A percentile compares a stretch with the other conserved stretches of the same genome.
These are phyloP conservation scores for Tricladium varicosporioides DNA, from an alignment of 2,329 filamentous ascomycete genomes.

Conservation along the genomic window DNA sequence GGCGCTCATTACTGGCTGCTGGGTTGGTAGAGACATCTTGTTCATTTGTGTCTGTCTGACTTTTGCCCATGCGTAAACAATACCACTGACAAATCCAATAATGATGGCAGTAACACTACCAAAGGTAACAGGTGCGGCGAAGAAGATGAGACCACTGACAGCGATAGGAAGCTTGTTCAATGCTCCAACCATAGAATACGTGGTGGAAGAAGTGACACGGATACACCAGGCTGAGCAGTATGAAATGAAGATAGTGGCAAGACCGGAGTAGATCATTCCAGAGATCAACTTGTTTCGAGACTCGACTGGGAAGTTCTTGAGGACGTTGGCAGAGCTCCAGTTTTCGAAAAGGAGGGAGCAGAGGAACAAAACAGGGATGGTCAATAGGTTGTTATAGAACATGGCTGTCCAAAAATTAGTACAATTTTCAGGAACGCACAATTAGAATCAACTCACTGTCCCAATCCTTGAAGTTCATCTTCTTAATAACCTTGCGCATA, in stretches of 20 bases:
- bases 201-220: slow-evolving; percentile 93
- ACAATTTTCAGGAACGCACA: not conserved
- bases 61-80: slow-evolving; percentile 88
- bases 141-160: slow-evolving; percentile 89
- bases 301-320: slow-evolving; percentile 83
- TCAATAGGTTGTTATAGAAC: slow-evolving; percentile 99
- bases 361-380: slow-evolving; percentile 84
- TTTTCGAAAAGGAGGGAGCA: slow-evolving; percentile 83
- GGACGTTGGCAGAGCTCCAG: slow-evolving; percentile 84
- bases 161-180: slow-evolving; percentile 98
- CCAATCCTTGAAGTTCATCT: slow-evolving; percentile 99
- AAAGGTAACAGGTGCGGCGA: slow-evolving; percentile 88
- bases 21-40: slow-evolving; percentile 66
- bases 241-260: slow-evolving; percentile 96
- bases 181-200: slow-evolving; percentile 97
- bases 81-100: slow-evolving; percentile 86
- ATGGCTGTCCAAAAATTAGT: slow-evolving; percentile 64
- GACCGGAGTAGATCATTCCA: slow-evolving; percentile 91
- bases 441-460: slow-evolving; percentile 70
- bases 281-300: slow-evolving; percentile 75
- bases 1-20: slow-evolving; percentile 73
- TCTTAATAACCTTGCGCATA: slow-evolving; percentile 98
- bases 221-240: slow-evolving; percentile 99
- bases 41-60: slow-evolving; percentile 70
- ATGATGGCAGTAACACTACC: slow-evolving; percentile 89